These are phyloP conservation scores for Lepidium sativum DNA, from an alignment of 345 rosid species.

Conservation along the genomic window DNA sequence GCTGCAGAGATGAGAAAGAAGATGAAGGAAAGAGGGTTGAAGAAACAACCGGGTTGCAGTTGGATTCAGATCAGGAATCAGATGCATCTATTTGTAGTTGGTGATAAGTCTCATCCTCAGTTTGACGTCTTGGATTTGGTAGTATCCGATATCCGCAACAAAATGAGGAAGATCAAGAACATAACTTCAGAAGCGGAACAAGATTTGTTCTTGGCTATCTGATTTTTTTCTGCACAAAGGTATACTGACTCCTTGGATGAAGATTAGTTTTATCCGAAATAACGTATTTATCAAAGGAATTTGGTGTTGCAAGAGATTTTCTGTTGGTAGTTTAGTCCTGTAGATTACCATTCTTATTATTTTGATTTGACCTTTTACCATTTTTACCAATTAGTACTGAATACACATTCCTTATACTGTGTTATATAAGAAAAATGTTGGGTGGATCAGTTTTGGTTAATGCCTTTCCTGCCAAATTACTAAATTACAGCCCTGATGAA, in stretches of 20 bases:
- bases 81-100: constrained; percentile 45
- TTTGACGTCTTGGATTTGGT: constrained; percentile 28
- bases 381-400: background rate
- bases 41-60: constrained; percentile 75
- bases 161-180: constrained; percentile 34
- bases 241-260: background rate
- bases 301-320: background rate
- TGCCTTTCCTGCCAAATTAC: background rate
- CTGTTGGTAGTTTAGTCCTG: background rate
- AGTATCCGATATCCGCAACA: constrained; percentile 33
- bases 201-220: constrained; percentile 9
- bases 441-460: background rate
- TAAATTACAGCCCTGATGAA: no score
- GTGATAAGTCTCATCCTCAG: constrained; percentile 43
- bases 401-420: background rate
- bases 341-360: background rate
- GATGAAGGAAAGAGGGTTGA: constrained; percentile 59
- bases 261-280: background rate
- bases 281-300: background rate
- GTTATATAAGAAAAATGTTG: background rate
- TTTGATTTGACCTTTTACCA: background rate
- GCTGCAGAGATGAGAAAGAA: constrained; percentile 41
- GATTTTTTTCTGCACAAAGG: background rate
- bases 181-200: background rate
- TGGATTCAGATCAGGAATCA: constrained; percentile 48